A percentile compares a stretch with the other conserved stretches of the same genome.
phyloP scores from a whole-genome alignment of 2,329 filamentous ascomycete species.

The Fusarium dlaminii region DNA sequence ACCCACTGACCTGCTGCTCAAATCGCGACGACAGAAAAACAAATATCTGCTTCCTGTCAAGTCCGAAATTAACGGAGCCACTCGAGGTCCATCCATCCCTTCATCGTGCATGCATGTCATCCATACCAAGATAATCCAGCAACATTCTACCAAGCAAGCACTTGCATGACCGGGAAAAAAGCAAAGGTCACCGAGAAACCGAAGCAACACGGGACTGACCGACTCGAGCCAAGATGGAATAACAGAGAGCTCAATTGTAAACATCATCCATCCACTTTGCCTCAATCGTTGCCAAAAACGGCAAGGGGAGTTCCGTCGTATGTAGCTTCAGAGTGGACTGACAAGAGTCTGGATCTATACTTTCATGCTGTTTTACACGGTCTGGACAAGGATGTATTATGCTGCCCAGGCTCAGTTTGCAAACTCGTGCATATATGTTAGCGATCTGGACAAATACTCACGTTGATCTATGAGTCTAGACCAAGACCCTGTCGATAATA shows the following conservation, averaged over 20 bases:
- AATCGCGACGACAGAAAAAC: constrained; percentile 9
- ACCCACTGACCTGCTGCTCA: constrained; percentile 19
- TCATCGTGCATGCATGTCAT: constrained; percentile 28
- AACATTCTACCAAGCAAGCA: constrained; percentile 1
- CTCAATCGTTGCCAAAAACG: background rate
- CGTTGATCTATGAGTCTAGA: background rate
- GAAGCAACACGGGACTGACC: constrained; percentile 7
- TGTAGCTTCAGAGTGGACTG: background rate
- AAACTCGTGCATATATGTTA: background rate
- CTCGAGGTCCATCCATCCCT: constrained; percentile 6
- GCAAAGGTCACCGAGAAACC: background rate
- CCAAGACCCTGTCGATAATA: background rate
- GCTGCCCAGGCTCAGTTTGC: background rate
- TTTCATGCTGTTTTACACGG: background rate
- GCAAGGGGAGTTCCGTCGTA: background rate
- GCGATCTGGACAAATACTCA: background rate
- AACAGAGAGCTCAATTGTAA: background rate
- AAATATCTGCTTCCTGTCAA: background rate
- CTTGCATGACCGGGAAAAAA: constrained; percentile 18
- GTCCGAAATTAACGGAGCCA: constrained; percentile 29
- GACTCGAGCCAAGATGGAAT: background rate
- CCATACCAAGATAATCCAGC: constrained; percentile 11
- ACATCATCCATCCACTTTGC: background rate
- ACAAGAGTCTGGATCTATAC: background rate
- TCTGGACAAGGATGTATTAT: background rate